These are phyloP conservation scores for Eucommia ulmoides DNA, from an alignment of 257 asterid species.

Conservation along the genomic window DNA sequence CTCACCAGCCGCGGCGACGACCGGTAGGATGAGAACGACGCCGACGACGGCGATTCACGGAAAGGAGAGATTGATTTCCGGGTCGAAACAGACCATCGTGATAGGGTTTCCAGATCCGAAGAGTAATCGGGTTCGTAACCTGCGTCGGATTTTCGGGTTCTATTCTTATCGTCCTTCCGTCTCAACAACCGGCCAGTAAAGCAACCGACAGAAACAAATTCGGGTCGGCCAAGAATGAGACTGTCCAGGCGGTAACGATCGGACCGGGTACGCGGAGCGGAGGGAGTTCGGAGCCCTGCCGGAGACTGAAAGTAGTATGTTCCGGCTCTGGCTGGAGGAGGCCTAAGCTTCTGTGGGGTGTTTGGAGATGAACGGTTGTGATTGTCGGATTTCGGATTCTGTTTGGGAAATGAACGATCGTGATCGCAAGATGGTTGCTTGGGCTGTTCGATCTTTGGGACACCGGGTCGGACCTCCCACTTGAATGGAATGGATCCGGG, in stretches of 20 bases:
- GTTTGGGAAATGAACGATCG: constrained; percentile 8
- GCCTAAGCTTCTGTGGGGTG: background rate
- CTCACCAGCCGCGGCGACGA: background rate
- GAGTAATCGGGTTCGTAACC: background rate
- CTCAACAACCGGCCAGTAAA: background rate
- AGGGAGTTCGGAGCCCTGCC: background rate
- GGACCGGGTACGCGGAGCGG: background rate
- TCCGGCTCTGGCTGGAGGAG: background rate
- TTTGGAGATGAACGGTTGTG: background rate
- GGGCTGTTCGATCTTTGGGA: constrained; percentile 34
- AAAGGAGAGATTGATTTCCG: background rate
- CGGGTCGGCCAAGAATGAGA: background rate
- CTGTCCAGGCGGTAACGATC: background rate
- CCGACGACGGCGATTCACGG: background rate
- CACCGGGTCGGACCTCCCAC: constrained; percentile 93
- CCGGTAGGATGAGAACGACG: background rate
- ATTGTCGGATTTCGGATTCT: too few relatives aligned
- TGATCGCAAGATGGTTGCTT: background rate
- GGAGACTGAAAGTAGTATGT: background rate
- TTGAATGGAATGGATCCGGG: constrained; percentile 69
- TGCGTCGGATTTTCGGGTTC: background rate
- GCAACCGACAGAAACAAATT: background rate
- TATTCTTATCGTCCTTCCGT: background rate
- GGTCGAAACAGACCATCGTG: background rate
- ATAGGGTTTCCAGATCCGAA: background rate